Conservation (phyloP, 2,329 filamentous ascomycete genomes). For the Coccinonectria pachysandricola region DNA sequence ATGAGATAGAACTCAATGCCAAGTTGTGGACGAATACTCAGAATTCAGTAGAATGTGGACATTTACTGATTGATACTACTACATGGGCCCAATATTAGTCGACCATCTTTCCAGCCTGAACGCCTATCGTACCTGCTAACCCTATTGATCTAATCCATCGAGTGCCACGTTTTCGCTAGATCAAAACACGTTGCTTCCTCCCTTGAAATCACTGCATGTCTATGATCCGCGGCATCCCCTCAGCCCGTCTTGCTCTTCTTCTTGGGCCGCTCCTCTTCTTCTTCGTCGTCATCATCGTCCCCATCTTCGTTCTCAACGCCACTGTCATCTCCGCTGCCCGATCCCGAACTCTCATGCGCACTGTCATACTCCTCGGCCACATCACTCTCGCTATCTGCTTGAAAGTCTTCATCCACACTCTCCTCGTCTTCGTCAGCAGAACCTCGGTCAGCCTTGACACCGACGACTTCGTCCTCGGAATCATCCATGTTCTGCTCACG, state of each 20-base stretch:
- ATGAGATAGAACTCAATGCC: too few relatives aligned
- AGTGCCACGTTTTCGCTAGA: too few relatives aligned
- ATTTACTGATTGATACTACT: too few relatives aligned
- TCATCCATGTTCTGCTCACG: constrained; percentile 74
- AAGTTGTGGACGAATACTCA: too few relatives aligned
- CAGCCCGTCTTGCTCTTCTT: constrained; percentile 42
- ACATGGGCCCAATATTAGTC: constrained; percentile 7
- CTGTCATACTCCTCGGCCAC: constrained; percentile 95
- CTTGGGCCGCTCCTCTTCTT: constrained; percentile 35
- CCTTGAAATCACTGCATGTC: too few relatives aligned
- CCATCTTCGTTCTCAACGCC: constrained; percentile 37
- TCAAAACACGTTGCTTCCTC: too few relatives aligned
- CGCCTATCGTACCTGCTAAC: constrained; percentile 18
- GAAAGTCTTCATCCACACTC: constrained; percentile 92
- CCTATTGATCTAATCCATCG: too few relatives aligned
- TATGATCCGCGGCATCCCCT: too few relatives aligned
- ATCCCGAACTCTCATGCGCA: constrained; percentile 75
- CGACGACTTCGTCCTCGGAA: constrained; percentile 73
- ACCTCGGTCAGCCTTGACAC: constrained; percentile 63
- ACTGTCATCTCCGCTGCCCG: constrained; percentile 47
- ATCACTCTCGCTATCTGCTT: constrained; percentile 83
- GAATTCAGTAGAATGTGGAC: too few relatives aligned
- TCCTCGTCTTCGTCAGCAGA: constrained; percentile 95
- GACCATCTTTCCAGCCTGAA: constrained; percentile 20
- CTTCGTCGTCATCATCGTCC: constrained; percentile 30